phyloP scores from a whole-genome alignment of 495 filamentous ascomycete species.

The Aspergillus affinis region DNA sequence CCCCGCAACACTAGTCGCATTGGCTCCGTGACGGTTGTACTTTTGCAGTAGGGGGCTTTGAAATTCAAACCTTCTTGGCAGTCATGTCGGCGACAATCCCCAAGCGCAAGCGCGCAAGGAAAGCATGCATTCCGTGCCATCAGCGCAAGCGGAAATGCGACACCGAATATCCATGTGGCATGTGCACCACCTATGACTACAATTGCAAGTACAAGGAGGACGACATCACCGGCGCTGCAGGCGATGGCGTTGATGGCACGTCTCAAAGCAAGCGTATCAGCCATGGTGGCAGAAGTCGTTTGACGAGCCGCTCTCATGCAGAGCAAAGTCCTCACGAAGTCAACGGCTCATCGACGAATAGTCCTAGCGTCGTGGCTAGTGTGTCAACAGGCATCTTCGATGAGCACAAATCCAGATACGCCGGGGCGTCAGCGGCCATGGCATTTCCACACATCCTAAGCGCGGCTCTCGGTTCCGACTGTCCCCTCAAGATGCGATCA shows the following conservation, averaged over 20 bases:
- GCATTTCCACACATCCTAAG: conserved; percentile 35
- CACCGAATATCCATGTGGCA: conserved; percentile 26
- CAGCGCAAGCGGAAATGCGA: conserved; percentile 41
- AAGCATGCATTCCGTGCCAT: conserved; percentile 36
- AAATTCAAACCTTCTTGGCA: too few relatives aligned
- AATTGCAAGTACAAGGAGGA: conserved; percentile 30
- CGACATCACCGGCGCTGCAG: conserved; percentile 9
- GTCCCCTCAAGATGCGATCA: conserved; percentile 27
- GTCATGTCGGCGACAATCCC: conserved; percentile 25
- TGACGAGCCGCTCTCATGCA: conserved; percentile 14
- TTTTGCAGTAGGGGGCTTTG: too few relatives aligned
- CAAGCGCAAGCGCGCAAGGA: conserved; percentile 34
- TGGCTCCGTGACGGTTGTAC: too few relatives aligned
- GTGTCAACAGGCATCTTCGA: conserved; percentile 32
- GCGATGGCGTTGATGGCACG: conserved; percentile 2
- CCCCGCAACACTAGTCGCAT: too few relatives aligned
- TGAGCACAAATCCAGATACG: conserved; percentile 31
- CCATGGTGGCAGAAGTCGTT: conserved; percentile 11
- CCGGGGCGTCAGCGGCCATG: conserved; percentile 33
- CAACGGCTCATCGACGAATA: conserved; percentile 20
- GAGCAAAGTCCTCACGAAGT: conserved; percentile 13
- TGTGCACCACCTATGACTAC: conserved; percentile 32
- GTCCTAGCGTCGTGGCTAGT: conserved; percentile 17
- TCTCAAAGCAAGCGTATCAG: conserved; percentile 16
- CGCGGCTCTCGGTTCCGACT: conserved; percentile 29